phyloP scores from a whole-genome alignment of 2,329 filamentous ascomycete species.

The Colletotrichum karsti region DNA sequence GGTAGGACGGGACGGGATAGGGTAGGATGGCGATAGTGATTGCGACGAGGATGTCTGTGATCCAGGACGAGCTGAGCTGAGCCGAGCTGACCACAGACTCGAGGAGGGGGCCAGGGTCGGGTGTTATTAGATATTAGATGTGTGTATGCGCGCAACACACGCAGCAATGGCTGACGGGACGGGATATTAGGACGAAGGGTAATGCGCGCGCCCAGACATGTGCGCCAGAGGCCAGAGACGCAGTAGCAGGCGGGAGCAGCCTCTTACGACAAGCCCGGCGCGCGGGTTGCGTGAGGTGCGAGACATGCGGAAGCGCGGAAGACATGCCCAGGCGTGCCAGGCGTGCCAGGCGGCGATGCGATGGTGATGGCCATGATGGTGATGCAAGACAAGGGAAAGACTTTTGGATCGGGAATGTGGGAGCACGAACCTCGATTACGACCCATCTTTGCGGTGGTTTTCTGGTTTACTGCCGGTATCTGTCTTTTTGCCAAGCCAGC shows the following conservation, averaged over 20 bases:
- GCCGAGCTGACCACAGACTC: not conserved
- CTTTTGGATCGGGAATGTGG: constrained; percentile 3
- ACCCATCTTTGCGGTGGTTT: constrained; percentile 17
- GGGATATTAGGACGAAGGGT: not conserved
- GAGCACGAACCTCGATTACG: constrained; percentile 29
- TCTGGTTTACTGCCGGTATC: not conserved
- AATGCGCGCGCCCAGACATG: constrained; percentile 1
- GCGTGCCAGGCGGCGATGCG: not conserved
- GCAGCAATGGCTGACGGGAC: no score
- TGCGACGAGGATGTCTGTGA: constrained; percentile 9
- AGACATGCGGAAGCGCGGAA: not conserved
- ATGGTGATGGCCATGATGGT: no score
- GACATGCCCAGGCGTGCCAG: not conserved
- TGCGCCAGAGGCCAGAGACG: not conserved
- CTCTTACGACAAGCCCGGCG: constrained; percentile 9
- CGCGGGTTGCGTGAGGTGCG: not conserved
- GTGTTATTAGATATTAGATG: constrained; percentile 4
- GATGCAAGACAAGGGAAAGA: constrained; percentile 6
- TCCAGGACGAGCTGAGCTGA: constrained; percentile 10
- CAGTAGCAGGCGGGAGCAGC: not conserved
- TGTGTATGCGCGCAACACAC: not conserved
- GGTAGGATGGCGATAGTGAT: not conserved
- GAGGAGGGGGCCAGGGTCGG: not conserved
- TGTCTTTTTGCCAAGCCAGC: constrained; percentile 18
- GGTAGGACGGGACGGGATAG: not conserved